Base-by-base conservation (phyloP, 2,329 filamentous ascomycete species). In the Stemphylium lycopersici region DNA sequence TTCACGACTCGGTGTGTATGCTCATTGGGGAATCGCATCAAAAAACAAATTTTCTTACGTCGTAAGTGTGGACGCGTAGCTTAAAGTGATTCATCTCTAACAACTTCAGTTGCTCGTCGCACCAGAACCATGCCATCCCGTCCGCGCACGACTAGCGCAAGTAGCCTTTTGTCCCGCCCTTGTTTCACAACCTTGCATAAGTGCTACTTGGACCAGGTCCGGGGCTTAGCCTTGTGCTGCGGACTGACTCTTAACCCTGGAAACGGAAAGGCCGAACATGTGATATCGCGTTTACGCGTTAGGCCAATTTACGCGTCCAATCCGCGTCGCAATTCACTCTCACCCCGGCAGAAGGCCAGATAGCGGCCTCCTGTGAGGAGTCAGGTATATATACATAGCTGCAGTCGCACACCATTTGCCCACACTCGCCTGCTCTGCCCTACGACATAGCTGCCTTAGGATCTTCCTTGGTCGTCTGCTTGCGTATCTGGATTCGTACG, bases 251-350 rank as follows among this genome's bases (percentile, higher is more conserved):
- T 69, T 68, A 60, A 46, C 18, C 48, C 54, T 61, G 51, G 37
- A 56, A 61, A 53, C 4, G 16, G 63, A 57, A 56, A 70, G 31
- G 63, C 53, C 38, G 46, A 49, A 42, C 70, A 75, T 70, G 72
- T 76, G 74, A 76, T 73, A 68, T 61, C 73, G 74, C 64, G 73
- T 64, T 62, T 41, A 53, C 68, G 67, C 56, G 69, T 72, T 63
- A 49, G 49, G 46, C 47, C 55, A 26, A 20, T 62, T 50, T 46
- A 67, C 71, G 68, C 65, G 72, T 73, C 71, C 72, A 73, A 75
- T 71, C 33, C 68, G 66, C 66, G 67, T 69, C 57, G 34, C 43
- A 55, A 53, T 66, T 67, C 60, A 63, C 62, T 51, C 50, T 45
- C 52, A 55, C 62, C 64, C 63, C 54, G 37, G 65, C 62, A 59